Evolutionary conservation across 768 basidiomycete species (phyloP).

Genomic region (Fomitopsis serialis): DNA sequence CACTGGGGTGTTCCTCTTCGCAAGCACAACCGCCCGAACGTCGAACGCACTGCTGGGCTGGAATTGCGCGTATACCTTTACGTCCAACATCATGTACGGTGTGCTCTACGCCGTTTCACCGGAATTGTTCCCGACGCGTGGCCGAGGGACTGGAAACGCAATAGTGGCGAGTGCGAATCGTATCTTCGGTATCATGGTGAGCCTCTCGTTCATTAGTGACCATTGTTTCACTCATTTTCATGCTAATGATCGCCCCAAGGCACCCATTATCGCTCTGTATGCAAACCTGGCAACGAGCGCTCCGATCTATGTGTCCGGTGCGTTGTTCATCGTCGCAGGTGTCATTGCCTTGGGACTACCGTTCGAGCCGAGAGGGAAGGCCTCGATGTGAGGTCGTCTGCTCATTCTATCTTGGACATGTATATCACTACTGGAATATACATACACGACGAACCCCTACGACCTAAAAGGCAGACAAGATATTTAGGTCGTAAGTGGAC

Average conservation of each 20-base stretch:
- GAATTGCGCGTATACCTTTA: constrained; percentile 57
- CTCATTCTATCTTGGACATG: background rate
- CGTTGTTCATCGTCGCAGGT: constrained; percentile 44
- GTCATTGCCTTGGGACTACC: constrained; percentile 44
- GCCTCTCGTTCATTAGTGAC: too few species aligned
- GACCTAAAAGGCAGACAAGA: too few species aligned
- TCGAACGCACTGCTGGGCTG: constrained; percentile 48
- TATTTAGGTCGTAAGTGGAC: too few species aligned
- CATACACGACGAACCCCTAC: too few species aligned
- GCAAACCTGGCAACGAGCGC: constrained; percentile 39
- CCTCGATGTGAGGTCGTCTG: constrained; percentile 32
- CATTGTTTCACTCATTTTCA: too few species aligned
- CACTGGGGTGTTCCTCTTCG: constrained; percentile 56
- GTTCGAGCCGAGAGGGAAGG: constrained; percentile 52
- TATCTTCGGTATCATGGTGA: constrained; percentile 54
- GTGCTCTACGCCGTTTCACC: constrained; percentile 37
- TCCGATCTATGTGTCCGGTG: constrained; percentile 51
- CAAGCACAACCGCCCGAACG: constrained; percentile 48
- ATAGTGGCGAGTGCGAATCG: constrained; percentile 48
- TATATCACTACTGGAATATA: too few species aligned
- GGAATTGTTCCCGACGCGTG: constrained; percentile 49
- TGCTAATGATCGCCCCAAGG: constrained; percentile 20
- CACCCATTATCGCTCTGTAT: constrained; percentile 44
- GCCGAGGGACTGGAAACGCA: constrained; percentile 52
- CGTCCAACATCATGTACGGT: constrained; percentile 53